phyloP scores from a whole-genome alignment of 768 basidiomycete genomes.

The Termitomyces sp. region DNA sequence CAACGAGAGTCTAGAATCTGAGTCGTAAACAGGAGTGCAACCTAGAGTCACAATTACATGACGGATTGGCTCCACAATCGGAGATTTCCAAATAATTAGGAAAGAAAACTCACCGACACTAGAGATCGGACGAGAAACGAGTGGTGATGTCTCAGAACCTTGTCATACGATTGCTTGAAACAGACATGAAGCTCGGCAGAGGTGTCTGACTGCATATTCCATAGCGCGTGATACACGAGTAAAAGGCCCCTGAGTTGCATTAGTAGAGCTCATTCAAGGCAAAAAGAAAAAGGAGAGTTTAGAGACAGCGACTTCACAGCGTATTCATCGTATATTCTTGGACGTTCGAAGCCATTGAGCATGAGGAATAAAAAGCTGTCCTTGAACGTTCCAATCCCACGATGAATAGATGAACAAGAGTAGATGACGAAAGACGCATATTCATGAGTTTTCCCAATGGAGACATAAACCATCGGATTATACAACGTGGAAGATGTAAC shows the following conservation, averaged over 20 bases:
- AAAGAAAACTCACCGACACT: constrained; percentile 42
- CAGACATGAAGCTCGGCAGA: constrained; percentile 55
- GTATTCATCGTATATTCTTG: no score
- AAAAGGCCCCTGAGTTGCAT: constrained; percentile 48
- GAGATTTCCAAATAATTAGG: background rate
- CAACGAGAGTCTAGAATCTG: background rate
- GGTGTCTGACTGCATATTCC: constrained; percentile 55
- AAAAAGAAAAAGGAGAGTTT: background rate
- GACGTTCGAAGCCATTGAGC: background rate
- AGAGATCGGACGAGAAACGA: constrained; percentile 62
- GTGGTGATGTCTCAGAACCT: constrained; percentile 62
- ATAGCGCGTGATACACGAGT: constrained; percentile 64
- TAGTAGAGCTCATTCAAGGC: background rate
- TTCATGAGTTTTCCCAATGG: background rate
- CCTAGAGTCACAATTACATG: background rate
- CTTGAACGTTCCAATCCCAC: background rate
- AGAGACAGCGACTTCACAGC: background rate
- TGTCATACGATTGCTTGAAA: constrained; percentile 69
- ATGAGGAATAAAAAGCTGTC: background rate
- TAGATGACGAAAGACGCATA: background rate
- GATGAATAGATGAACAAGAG: background rate
- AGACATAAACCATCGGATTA: background rate
- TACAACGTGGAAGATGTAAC: background rate
- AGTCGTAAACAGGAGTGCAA: background rate
- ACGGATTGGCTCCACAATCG: constrained; percentile 5